Percentiles rank a stretch among this genome's conserved stretches.
phyloP scores from a whole-genome alignment of 139 green algal species.

The Coccomyxa sp. region DNA sequence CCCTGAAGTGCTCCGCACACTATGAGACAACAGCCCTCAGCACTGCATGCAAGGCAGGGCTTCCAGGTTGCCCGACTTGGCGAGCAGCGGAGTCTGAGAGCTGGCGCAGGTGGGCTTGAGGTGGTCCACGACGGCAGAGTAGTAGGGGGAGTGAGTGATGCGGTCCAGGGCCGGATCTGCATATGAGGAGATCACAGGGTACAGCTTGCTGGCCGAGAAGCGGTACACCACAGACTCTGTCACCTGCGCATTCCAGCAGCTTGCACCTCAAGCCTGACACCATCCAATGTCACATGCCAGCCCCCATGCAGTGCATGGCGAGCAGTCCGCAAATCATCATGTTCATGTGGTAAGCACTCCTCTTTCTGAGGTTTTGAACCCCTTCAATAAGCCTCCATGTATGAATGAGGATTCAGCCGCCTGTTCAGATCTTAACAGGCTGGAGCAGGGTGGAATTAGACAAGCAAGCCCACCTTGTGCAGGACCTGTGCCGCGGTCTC shows the following conservation, averaged over 20 bases:
- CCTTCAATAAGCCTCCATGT: not conserved
- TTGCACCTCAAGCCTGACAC: not conserved
- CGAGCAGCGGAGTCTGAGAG: not conserved
- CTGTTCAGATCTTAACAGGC: not conserved
- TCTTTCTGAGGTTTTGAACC: not conserved
- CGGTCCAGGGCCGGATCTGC: conserved; percentile 21
- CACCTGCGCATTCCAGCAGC: not conserved
- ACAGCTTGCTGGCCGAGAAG: conserved; percentile 15
- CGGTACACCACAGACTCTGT: conserved; percentile 15
- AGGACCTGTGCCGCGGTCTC: conserved; percentile 11
- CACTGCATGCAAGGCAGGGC: not conserved
- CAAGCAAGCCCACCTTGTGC: not conserved
- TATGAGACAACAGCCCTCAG: not conserved
- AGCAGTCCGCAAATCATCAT: not conserved
- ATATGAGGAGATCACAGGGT: conserved; percentile 21
- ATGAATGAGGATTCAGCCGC: not conserved
- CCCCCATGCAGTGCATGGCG: not conserved
- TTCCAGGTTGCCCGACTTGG: not conserved
- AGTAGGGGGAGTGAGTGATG: conserved; percentile 18
- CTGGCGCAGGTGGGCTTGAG: conserved; percentile 3
- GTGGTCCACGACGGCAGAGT: conserved; percentile 20
- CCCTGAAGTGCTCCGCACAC: too few species aligned
- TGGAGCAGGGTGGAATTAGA: not conserved
- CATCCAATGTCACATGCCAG: not conserved
- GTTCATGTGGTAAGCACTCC: too few species aligned